Percentiles rank a stretch among this genome's conserved stretches.
Conservation (phyloP, 1,284 basidiomycete species). For the Rhodotorula sp. region DNA sequence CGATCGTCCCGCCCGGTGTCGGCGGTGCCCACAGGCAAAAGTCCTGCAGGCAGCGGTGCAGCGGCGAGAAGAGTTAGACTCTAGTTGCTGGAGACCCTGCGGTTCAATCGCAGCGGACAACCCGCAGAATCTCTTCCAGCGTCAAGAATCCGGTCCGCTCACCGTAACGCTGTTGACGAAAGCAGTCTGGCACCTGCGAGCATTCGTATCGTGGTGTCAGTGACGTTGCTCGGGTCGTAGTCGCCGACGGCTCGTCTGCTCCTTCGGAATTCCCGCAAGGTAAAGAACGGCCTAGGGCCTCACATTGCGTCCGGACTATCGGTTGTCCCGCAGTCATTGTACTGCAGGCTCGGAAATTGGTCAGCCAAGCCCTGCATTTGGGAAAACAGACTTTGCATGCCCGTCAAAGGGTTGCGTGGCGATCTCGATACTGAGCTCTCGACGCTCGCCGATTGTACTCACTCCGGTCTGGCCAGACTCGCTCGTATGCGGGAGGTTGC, state of each 20-base stretch:
- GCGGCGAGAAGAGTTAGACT: too few species aligned
- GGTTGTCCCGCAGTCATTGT: slow-evolving; percentile 25
- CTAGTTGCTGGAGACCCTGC: too few species aligned
- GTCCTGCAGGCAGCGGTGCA: slow-evolving; percentile 9
- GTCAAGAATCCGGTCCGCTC: too few species aligned
- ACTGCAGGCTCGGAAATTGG: background rate
- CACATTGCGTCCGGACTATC: slow-evolving; percentile 27
- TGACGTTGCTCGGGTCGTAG: background rate
- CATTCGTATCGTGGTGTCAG: background rate
- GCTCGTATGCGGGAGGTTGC: slow-evolving; percentile 18
- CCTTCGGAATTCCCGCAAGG: background rate
- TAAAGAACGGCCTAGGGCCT: background rate
- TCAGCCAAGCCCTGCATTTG: background rate
- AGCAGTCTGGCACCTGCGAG: slow-evolving; percentile 29
- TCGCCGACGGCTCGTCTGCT: background rate
- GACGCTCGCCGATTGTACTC: background rate
- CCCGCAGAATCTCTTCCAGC: too few species aligned
- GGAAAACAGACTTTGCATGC: background rate
- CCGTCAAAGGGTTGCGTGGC: background rate
- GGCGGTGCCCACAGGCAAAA: slow-evolving; percentile 38
- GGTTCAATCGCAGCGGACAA: too few species aligned
- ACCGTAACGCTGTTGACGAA: slow-evolving; percentile 29
- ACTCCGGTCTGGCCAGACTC: slow-evolving; percentile 20
- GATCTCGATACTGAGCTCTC: background rate
- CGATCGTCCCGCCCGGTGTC: slow-evolving; percentile 12